A percentile compares a stretch with the other conserved stretches of the same genome.
phyloP scores from a whole-genome alignment of 371 early-diverging fungal genomes.

The Synchytrium microbalum region DNA sequence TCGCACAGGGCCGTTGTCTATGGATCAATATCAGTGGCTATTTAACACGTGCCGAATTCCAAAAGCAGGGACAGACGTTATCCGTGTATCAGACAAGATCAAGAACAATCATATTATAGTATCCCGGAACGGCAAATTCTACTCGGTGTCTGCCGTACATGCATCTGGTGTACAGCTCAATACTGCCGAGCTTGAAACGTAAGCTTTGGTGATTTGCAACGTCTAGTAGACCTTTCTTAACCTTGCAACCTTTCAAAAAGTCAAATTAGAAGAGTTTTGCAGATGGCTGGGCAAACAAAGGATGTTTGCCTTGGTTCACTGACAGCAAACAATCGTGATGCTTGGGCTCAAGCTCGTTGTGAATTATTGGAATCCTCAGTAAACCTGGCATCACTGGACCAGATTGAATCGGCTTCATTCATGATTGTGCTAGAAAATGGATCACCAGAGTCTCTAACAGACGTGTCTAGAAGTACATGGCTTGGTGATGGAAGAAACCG shows the following conservation, averaged over 20 bases:
- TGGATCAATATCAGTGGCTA: conserved; percentile 80
- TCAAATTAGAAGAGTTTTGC: background rate
- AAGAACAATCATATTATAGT: conserved; percentile 71
- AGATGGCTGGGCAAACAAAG: background rate
- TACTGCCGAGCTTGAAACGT: conserved; percentile 4
- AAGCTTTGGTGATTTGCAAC: background rate
- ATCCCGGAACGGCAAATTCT: conserved; percentile 77
- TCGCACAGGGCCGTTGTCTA: conserved; percentile 33
- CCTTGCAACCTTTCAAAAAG: background rate
- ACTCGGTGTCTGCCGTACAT: conserved; percentile 49
- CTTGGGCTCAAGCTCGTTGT: conserved; percentile 14
- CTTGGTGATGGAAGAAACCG: conserved; percentile 91
- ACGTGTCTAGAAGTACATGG: conserved; percentile 70
- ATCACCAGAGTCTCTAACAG: conserved; percentile 73
- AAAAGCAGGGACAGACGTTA: conserved; percentile 61
- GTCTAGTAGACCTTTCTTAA: background rate
- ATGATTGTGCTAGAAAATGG: conserved; percentile 80
- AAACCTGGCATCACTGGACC: conserved; percentile 63
- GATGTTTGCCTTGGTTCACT: background rate
- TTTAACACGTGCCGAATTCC: conserved; percentile 88
- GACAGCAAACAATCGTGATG: conserved; percentile 2
- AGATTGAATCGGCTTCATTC: conserved; percentile 76
- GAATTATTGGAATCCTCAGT: conserved; percentile 53
- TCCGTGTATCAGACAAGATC: conserved; percentile 56
- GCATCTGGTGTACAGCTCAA: background rate